Evolutionary conservation across 495 filamentous ascomycete genomes (phyloP), one percentile per base, ranked within the genome.

Genomic region (Aspergillus panamensis): DNA sequence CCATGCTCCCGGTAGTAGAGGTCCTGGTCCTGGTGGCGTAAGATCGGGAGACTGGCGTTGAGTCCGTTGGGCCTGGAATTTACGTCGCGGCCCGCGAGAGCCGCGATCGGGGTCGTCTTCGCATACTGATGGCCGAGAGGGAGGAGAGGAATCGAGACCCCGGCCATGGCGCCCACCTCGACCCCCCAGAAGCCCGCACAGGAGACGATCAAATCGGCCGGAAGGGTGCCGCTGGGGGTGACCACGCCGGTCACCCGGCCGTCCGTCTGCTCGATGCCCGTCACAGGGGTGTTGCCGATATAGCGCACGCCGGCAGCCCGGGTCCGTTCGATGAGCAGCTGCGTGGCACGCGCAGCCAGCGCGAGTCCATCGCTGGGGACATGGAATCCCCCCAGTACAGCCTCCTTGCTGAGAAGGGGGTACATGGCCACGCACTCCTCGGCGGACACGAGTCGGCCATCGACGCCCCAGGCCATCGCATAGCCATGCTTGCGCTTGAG

Each of bases 141-240:
- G 2, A 80, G 68, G n/a, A 81, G 60, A 39, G 78, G 78, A 57
- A 81, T 73, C 1, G 69, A 57, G 20, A 80, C 66, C 13, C 72
- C 78, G 48, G 75, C 74, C 79, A 81, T 80, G 1, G 73, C 76
- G 2, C 79, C 79, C 14, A 81, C 58, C 51, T 81, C 75, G 2
- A 80, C 79, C 7, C 79, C 79, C 79, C 79, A 81, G 69, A 81
- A 80, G 2, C 79, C 79, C 31, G 79, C 79, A 60, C 79, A 81
- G 16, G 78, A 80, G 20, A 80, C 62, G 29, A 81, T 65, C 19
- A 80, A 72, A 37, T 81, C 79, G 1, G 79, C 78, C 0, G 72
- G 55, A n/a, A 81, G 65, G 0, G 51, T 69, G 10, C 73, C 76
- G 6, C 51, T 56, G 7, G 73, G 68, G 2, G 72, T 78, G 10